Evolutionary conservation across 1,284 basidiomycete genomes (phyloP).

Genomic region (Coriolopsis trogii): DNA sequence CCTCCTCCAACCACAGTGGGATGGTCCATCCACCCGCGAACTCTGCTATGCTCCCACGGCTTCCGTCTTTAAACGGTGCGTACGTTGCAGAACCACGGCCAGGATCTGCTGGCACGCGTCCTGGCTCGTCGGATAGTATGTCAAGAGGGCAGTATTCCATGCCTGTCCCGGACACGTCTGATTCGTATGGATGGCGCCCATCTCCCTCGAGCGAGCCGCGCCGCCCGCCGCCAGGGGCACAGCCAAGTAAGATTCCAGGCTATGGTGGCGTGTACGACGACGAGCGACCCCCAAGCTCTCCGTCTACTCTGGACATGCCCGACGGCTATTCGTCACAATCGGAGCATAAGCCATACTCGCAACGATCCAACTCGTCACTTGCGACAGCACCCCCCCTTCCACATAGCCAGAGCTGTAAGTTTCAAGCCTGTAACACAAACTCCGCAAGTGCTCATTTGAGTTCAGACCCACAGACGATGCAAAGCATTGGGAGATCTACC

Average conservation of each 20-base stretch:
- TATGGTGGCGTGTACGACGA: constrained; percentile 25
- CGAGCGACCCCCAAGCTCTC: constrained; percentile 27
- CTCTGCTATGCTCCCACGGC: constrained; percentile 16
- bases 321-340: constrained; percentile 20
- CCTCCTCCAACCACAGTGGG: too few relatives aligned
- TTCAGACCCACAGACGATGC: constrained; percentile 17
- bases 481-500: constrained; percentile 22
- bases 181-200: constrained; percentile 22
- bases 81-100: constrained; percentile 22
- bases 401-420: constrained; percentile 20
- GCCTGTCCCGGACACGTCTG: constrained; percentile 30
- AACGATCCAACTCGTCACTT: constrained; percentile 18
- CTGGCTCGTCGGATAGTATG: constrained; percentile 24
- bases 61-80: constrained; percentile 21
- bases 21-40: constrained; percentile 18
- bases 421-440: background rate
- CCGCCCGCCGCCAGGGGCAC: constrained; percentile 23
- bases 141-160: constrained; percentile 22
- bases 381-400: constrained; percentile 8
- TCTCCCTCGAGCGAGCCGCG: constrained; percentile 15
- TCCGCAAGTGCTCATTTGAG: background rate
- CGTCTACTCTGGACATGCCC: constrained; percentile 28
- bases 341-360: constrained; percentile 20
- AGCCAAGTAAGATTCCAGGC: constrained; percentile 21
- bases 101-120: constrained; percentile 18